Evolutionary conservation across 352 stramenopile genomes (phyloP).

Genomic region (Albugo candida): DNA sequence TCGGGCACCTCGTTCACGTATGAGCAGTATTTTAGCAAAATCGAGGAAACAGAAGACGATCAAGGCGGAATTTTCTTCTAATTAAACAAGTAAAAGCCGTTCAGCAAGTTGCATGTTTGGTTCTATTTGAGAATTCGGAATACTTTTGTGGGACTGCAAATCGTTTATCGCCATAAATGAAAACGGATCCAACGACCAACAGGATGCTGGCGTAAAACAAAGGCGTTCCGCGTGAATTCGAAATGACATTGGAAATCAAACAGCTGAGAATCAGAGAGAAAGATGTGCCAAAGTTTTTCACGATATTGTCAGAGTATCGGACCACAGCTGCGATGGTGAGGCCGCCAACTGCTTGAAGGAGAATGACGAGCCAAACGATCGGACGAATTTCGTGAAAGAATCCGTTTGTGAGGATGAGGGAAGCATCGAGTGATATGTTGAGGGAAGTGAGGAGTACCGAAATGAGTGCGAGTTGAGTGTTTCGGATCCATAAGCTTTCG

Average conservation of each 20-base stretch:
- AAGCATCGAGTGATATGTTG: constrained; percentile 44
- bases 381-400: constrained; percentile 72
- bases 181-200: constrained; percentile 59
- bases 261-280: constrained; percentile 78
- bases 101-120: too few relatives aligned
- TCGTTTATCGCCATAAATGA: constrained; percentile 71
- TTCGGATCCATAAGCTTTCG: constrained; percentile 71
- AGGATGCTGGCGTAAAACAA: constrained; percentile 64
- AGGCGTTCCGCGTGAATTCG: constrained; percentile 37
- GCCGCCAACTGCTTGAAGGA: constrained; percentile 62
- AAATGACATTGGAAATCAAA: constrained; percentile 82
- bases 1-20: constrained; percentile 60
- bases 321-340: constrained; percentile 74
- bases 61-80: constrained; percentile 77
- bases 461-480: constrained; percentile 67
- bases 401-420: constrained; percentile 35
- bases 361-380: constrained; percentile 53
- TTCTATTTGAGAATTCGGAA: too few relatives aligned
- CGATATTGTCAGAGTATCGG: constrained; percentile 78
- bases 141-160: constrained; percentile 17
- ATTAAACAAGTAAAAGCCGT: constrained; percentile 1
- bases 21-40: constrained; percentile 77
- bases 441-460: constrained; percentile 52
- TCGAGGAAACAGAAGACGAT: constrained; percentile 65
- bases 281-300: constrained; percentile 81